Conservation (phyloP, 306 rosid genomes). For the Corylus avellana region DNA sequence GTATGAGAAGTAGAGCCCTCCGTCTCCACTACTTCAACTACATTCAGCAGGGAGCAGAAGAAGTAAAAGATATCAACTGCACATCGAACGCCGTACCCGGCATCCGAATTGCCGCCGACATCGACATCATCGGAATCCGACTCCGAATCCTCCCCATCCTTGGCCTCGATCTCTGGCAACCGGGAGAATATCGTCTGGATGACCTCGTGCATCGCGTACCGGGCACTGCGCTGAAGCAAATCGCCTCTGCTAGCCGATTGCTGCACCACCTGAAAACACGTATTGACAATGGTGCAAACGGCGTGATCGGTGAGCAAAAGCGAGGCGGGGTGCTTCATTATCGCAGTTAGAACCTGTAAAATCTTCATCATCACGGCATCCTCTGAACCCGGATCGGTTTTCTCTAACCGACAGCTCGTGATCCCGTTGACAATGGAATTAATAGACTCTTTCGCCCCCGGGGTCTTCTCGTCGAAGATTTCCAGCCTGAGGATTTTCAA, state of each 20-base stretch:
- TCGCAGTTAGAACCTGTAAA: constrained; percentile 53
- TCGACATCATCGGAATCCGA: constrained; percentile 56
- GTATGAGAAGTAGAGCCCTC: constrained; percentile 55
- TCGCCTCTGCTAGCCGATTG: constrained; percentile 65
- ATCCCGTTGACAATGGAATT: constrained; percentile 52
- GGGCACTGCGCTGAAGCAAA: constrained; percentile 68
- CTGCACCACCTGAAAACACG: constrained; percentile 79
- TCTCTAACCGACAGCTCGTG: constrained; percentile 68
- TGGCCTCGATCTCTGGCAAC: constrained; percentile 54
- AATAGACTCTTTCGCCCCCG: constrained; percentile 63
- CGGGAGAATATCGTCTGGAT: constrained; percentile 65
- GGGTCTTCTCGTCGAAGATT: constrained; percentile 65
- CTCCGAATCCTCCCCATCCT: constrained; percentile 40
- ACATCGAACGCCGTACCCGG: constrained; percentile 66
- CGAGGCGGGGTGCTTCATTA: constrained; percentile 69
- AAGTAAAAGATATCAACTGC: constrained; percentile 79
- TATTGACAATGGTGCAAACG: constrained; percentile 64
- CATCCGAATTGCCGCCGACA: constrained; percentile 28
- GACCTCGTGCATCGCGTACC: constrained; percentile 82
- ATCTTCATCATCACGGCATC: constrained; percentile 90
- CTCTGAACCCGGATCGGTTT: constrained; percentile 63
- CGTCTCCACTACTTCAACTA: constrained; percentile 53
- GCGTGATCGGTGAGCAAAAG: constrained; percentile 56
- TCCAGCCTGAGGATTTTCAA: constrained; percentile 66
- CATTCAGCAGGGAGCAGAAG: constrained; percentile 83